These are phyloP conservation scores for Candida frijolesensis DNA, from an alignment of 1,139 yeast species.

Conservation along the genomic window DNA sequence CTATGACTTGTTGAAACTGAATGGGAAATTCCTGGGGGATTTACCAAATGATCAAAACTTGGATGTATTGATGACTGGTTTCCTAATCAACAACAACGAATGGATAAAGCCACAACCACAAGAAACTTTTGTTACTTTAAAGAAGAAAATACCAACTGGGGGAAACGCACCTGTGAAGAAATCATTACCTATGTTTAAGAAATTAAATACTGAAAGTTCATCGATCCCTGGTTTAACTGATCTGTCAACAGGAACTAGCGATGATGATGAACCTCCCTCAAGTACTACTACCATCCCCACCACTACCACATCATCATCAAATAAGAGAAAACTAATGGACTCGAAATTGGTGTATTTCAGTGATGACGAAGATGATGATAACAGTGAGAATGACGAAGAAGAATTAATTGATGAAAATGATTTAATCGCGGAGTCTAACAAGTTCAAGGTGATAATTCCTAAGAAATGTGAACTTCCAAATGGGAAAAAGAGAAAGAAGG, in stretches of 20 bases:
- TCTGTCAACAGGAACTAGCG: constrained; percentile 34
- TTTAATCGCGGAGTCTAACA: constrained; percentile 31
- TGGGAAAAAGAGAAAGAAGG: constrained; percentile 74
- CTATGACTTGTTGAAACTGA: constrained; percentile 40
- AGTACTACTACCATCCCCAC: constrained; percentile 32
- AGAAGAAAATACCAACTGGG: constrained; percentile 7
- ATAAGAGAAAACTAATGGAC: constrained; percentile 47
- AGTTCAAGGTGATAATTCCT: constrained; percentile 45
- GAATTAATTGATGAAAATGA: constrained; percentile 46
- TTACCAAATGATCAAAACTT: constrained; percentile 52
- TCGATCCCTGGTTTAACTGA: constrained; percentile 40
- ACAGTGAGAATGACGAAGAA: constrained; percentile 35
- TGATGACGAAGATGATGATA: constrained; percentile 43
- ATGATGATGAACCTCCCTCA: constrained; percentile 25
- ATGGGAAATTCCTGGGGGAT: constrained; percentile 57
- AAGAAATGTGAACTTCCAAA: constrained; percentile 49
- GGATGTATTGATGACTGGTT: constrained; percentile 67
- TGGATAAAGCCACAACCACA: constrained; percentile 52
- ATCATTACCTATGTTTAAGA: constrained; percentile 30
- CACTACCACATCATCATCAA: too few relatives aligned
- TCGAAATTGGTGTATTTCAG: constrained; percentile 55
- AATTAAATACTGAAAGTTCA: constrained; percentile 16
- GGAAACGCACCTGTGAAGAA: constrained; percentile 14
- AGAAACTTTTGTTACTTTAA: constrained; percentile 18
- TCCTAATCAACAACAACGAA: constrained; percentile 39